These are phyloP conservation scores for Tylopilus intermedius DNA, from an alignment of 768 basidiomycete genomes.

Conservation along the genomic window DNA sequence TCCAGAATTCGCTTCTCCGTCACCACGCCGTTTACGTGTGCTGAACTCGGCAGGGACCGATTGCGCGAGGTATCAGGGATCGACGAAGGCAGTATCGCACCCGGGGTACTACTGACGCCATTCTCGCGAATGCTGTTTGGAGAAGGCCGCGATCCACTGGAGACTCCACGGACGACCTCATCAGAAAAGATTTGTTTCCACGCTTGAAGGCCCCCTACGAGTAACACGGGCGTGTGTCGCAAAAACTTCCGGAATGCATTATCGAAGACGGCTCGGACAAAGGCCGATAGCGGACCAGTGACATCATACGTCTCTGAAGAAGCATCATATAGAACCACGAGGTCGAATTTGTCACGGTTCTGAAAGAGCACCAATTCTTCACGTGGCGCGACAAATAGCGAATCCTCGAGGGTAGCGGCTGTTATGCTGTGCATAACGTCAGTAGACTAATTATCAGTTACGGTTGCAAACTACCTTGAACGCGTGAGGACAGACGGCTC, in stretches of 20 bases:
- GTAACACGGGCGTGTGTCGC: slow-evolving; percentile 71
- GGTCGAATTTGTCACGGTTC: slow-evolving; percentile 83
- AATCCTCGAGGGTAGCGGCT: slow-evolving; percentile 63
- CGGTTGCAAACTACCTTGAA: slow-evolving; percentile 47
- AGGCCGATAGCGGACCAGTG: slow-evolving; percentile 49
- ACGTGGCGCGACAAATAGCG: slow-evolving; percentile 65
- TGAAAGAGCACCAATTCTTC: slow-evolving; percentile 70
- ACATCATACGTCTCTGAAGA: slow-evolving; percentile 50
- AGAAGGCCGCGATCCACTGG: slow-evolving; percentile 11
- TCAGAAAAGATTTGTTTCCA: slow-evolving; percentile 65
- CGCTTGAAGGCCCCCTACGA: slow-evolving; percentile 78
- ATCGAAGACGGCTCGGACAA: slow-evolving; percentile 69
- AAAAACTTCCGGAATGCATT: slow-evolving; percentile 67
- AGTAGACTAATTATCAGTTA: slow-evolving; percentile 6
- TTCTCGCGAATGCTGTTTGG: slow-evolving; percentile 22
- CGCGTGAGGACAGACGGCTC: slow-evolving; percentile 75
- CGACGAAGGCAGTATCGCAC: slow-evolving; percentile 21
- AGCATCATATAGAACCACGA: slow-evolving; percentile 82
- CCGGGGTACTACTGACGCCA: slow-evolving; percentile 24
- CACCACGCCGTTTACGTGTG: slow-evolving; percentile 16
- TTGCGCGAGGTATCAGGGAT: slow-evolving; percentile 12
- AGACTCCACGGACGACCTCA: slow-evolving; percentile 28
- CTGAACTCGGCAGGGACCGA: slow-evolving; percentile 7
- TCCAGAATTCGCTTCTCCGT: slow-evolving; percentile 19
- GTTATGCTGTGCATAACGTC: slow-evolving; percentile 47